Base-by-base conservation (phyloP, 192 early-diverging fungal genomes). In the Coemansia erecta region DNA sequence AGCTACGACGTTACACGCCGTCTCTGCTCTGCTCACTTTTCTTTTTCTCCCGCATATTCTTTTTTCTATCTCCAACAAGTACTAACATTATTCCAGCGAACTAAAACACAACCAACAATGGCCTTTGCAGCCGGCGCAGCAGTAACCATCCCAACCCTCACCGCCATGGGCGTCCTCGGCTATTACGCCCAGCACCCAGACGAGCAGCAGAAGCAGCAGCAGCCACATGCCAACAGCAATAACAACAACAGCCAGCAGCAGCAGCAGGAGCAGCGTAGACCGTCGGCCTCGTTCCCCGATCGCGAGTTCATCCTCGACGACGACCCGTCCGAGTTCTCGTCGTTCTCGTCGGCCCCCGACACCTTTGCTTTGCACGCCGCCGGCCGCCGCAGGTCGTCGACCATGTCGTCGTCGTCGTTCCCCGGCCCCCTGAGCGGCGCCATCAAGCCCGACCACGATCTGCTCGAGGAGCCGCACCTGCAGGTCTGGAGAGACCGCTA, bases 81-180 rank as follows among this genome's bases (percentile, higher is more conserved):
- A 12, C 11, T n/a, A 24, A 6, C 1, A 26, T 35, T 31, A 33
- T 31, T 31, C 2, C 54, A 56, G 48, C 28, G 24, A 42, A 9
- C 47, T 18, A 28, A 46, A n/a, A 15, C 39, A 49, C 23, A 53
- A 33, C 19, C 12, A 57, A 57, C 35, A 26, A 77, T 77, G 75
- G 75, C 75, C 26, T 68, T 77, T 61, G 75, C 75, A 64, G 75
- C 75, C 18, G 75, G 69, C 11, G 75, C 75, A 60, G 75, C 75
- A 51, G 65, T 77, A 9, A 71, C 69, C n/a, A 49, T 72, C 13
- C 75, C 75, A 19, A 65, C 75, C 18, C 19, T 77, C 44, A 45
- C 64, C 18, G 75, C 75, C 0, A 31, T 77, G 28, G 53, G 75
- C 65, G 61, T 69, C 19, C 63, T 77, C 43, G 75, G 69, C 21